Conservation (phyloP, 139 green algal genomes). For the Zygnema cylindricum region DNA sequence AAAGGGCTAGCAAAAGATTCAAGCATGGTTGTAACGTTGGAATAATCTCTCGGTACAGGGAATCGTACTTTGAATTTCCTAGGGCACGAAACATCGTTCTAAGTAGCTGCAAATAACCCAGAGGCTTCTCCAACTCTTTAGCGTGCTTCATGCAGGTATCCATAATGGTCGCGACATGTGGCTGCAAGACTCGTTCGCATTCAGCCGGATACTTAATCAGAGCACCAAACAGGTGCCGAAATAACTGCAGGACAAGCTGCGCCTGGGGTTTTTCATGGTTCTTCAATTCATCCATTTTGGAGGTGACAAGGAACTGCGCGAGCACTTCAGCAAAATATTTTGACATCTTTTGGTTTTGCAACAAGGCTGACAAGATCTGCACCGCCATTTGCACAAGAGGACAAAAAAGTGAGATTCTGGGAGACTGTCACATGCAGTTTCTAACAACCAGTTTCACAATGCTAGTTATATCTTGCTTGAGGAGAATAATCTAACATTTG, state of each 20-base stretch:
- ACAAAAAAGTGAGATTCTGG: conserved; percentile 4
- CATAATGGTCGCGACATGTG: conserved; percentile 65
- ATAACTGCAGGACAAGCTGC: conserved; percentile 65
- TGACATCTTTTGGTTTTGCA: conserved; percentile 54
- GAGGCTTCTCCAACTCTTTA: conserved; percentile 47
- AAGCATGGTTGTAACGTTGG: conserved; percentile 66
- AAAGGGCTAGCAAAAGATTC: conserved; percentile 69
- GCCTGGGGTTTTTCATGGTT: conserved; percentile 50
- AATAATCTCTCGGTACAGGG: conserved; percentile 66
- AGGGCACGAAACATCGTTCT: conserved; percentile 65
- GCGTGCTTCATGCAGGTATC: conserved; percentile 56
- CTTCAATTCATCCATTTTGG: conserved; percentile 67
- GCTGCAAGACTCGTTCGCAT: conserved; percentile 64
- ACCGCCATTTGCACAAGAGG: background rate
- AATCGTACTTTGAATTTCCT: conserved; percentile 63
- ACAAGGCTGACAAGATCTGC: conserved; percentile 55
- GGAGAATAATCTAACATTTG: no score
- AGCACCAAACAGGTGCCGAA: conserved; percentile 72
- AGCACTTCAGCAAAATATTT: conserved; percentile 63
- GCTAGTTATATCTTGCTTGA: no score
- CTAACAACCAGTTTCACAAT: no score
- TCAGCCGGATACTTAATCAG: conserved; percentile 61
- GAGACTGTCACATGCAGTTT: background rate
- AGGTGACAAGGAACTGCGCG: conserved; percentile 62
- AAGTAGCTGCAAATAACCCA: conserved; percentile 62